Conservation (phyloP, 192 early-diverging fungal genomes). For the Globomyces pollinis-pini region DNA sequence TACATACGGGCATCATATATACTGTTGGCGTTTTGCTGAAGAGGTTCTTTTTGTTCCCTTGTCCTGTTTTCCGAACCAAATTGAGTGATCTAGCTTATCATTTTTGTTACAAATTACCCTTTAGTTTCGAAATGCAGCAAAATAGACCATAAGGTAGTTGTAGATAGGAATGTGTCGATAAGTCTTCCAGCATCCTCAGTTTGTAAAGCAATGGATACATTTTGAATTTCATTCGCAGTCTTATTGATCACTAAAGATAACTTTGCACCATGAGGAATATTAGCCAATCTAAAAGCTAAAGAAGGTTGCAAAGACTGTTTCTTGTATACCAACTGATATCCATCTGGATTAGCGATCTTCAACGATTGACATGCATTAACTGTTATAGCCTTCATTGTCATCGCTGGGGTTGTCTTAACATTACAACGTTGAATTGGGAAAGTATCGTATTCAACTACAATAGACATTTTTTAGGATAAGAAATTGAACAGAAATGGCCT, state of each 20-base stretch:
- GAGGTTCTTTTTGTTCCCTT: conserved; percentile 12
- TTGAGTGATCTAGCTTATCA: neutral
- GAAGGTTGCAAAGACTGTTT: conserved; percentile 62
- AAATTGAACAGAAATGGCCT: too few species aligned
- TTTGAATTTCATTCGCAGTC: neutral
- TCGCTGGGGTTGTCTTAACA: conserved; percentile 68
- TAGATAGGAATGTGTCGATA: conserved; percentile 49
- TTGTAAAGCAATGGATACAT: conserved; percentile 65
- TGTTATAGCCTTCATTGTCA: conserved; percentile 61
- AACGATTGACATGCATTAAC: conserved; percentile 53
- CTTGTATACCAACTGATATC: conserved; percentile 54
- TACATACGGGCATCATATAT: conserved; percentile 56
- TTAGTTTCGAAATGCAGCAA: conserved; percentile 46
- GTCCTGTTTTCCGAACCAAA: neutral
- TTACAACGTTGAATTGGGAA: neutral
- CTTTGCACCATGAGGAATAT: conserved; percentile 71
- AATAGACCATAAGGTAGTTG: conserved; percentile 64
- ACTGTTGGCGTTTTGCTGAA: conserved; percentile 19
- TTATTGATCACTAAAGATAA: conserved; percentile 40
- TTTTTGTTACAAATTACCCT: too few species aligned
- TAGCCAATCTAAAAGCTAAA: conserved; percentile 70
- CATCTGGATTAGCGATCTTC: conserved; percentile 41
- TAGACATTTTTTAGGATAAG: too few species aligned
- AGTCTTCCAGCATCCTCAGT: conserved; percentile 60
- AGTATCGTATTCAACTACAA: conserved; percentile 3